Conservation (phyloP, 2,329 filamentous ascomycete genomes). For the Neocucurbitaria cava region DNA sequence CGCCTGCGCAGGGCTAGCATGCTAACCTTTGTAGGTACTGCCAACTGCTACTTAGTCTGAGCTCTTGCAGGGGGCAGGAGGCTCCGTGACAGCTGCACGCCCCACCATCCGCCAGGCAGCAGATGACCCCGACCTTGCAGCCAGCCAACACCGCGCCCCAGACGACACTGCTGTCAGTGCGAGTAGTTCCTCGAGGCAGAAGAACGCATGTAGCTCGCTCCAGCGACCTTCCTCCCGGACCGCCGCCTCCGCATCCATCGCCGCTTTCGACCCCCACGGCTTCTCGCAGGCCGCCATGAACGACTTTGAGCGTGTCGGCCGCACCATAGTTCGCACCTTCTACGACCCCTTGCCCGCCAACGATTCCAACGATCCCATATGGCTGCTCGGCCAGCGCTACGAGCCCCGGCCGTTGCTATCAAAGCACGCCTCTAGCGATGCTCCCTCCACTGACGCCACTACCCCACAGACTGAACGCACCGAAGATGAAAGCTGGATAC, state of each 20-base stretch:
- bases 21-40: too few relatives aligned
- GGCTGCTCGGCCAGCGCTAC: constrained; percentile 77
- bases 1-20: background rate
- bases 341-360: constrained; percentile 91
- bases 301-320: constrained; percentile 75
- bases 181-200: background rate
- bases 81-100: constrained; percentile 4
- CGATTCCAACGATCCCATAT: constrained; percentile 75
- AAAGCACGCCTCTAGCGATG: constrained; percentile 25
- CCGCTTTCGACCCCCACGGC: constrained; percentile 3
- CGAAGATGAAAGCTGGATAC: constrained; percentile 63
- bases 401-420: constrained; percentile 41
- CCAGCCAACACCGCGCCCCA: background rate
- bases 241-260: constrained; percentile 21
- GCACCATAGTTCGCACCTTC: constrained; percentile 86
- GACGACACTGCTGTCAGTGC: too few relatives aligned
- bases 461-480: constrained; percentile 34
- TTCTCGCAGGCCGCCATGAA: constrained; percentile 56
- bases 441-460: constrained; percentile 25
- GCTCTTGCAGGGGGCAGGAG: too few relatives aligned
- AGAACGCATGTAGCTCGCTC: constrained; percentile 21
- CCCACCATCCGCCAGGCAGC: constrained; percentile 5
- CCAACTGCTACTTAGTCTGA: too few relatives aligned
- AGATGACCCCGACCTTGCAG: constrained; percentile 10
- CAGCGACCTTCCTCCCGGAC: constrained; percentile 16